phyloP scores from a whole-genome alignment of 768 basidiomycete genomes.

The Psilocybe azurescens region DNA sequence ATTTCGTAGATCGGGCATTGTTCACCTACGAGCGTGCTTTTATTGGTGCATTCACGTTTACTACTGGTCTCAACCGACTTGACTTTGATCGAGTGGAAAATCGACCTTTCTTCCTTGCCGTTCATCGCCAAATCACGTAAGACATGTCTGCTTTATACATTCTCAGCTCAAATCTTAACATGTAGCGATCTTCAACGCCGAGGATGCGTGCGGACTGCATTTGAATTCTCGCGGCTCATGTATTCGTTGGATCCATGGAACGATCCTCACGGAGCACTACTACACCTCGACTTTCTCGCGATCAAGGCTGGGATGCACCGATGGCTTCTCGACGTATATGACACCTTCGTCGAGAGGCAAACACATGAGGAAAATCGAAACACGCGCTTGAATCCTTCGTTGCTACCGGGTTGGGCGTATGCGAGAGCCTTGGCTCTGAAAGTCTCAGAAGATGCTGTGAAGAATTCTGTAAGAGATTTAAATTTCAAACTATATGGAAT shows the following conservation, averaged over 20 bases:
- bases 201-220: conserved; percentile 87
- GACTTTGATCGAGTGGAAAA: conserved; percentile 94
- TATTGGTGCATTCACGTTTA: conserved; percentile 85
- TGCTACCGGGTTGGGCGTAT: conserved; percentile 82
- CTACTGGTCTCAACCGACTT: conserved; percentile 79
- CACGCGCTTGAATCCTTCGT: conserved; percentile 51
- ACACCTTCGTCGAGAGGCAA: conserved; percentile 42
- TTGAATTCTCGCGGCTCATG: conserved; percentile 89
- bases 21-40: conserved; percentile 91
- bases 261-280: conserved; percentile 87
- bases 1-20: too few species aligned
- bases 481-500: not conserved
- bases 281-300: conserved; percentile 87
- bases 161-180: not conserved
- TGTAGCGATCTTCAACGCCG: conserved; percentile 83
- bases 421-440: conserved; percentile 72
- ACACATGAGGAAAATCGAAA: conserved; percentile 25
- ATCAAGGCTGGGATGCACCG: conserved; percentile 79
- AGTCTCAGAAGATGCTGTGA: conserved; percentile 51
- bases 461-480: conserved; percentile 38
- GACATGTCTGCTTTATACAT: conserved; percentile 26
- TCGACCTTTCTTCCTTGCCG: conserved; percentile 87
- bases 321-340: conserved; percentile 80
- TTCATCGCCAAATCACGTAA: conserved; percentile 84
- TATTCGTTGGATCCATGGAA: conserved; percentile 83